Percentiles rank a stretch among this genome's conserved stretches.
Evolutionary conservation across 2,329 filamentous ascomycete species (phyloP).

Genomic region (Fusarium clavum): DNA sequence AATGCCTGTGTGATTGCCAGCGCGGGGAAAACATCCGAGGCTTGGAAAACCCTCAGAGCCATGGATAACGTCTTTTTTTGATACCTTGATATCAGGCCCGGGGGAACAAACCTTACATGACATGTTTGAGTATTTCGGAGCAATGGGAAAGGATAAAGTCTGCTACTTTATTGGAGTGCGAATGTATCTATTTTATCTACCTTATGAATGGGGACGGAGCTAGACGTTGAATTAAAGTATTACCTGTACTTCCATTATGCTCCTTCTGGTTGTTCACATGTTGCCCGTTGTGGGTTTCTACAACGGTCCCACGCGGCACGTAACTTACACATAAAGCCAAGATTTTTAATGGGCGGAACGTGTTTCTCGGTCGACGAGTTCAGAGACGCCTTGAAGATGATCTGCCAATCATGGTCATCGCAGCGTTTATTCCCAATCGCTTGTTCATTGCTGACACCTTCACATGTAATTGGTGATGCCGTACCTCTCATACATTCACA

Average conservation of each 20-base stretch:
- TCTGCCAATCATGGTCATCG: neutral
- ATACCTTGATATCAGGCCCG: constrained; percentile 43
- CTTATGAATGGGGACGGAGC: constrained; percentile 26
- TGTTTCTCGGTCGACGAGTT: neutral
- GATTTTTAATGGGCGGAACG: neutral
- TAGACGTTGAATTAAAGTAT: constrained; percentile 44
- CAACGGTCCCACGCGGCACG: constrained; percentile 1
- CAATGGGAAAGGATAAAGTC: constrained; percentile 44
- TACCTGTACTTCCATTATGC: constrained; percentile 32
- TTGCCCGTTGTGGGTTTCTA: constrained; percentile 9
- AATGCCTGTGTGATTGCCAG: constrained; percentile 20
- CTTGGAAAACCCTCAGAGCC: constrained; percentile 25
- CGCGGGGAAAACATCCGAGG: constrained; percentile 13
- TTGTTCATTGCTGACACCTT: neutral
- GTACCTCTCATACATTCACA: neutral
- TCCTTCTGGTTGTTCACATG: constrained; percentile 4
- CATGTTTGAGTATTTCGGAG: constrained; percentile 44
- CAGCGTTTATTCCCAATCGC: neutral
- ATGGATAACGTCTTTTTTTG: constrained; percentile 40
- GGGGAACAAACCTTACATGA: constrained; percentile 37
- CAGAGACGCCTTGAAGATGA: neutral
- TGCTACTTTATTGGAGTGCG: constrained; percentile 39
- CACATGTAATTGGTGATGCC: neutral
- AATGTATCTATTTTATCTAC: constrained; percentile 42
- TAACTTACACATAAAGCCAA: neutral